phyloP scores from a whole-genome alignment of 2,329 filamentous ascomycete genomes.

The Teratosphaeria nubilosa region DNA sequence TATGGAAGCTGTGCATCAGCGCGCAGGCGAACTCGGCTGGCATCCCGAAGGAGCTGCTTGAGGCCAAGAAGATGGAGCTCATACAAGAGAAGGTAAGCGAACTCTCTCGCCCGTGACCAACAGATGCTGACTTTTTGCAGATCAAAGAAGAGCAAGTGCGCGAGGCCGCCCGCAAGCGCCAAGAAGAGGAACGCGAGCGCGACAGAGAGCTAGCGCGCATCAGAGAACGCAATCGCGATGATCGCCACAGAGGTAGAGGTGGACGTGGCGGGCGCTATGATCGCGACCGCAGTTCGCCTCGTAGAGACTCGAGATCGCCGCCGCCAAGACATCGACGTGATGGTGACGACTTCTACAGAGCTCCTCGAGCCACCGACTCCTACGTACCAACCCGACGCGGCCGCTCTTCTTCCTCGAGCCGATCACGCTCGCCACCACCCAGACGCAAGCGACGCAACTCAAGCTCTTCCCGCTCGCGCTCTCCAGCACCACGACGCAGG shows the following conservation, averaged over 20 bases:
- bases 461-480: constrained; percentile 18
- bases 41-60: constrained; percentile 85
- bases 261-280: constrained; percentile 34
- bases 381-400: constrained; percentile 42
- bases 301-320: constrained; percentile 42
- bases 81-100: constrained; percentile 77
- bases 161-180: constrained; percentile 60
- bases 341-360: constrained; percentile 34
- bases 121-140: constrained; percentile 35
- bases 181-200: constrained; percentile 57
- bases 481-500: constrained; percentile 17
- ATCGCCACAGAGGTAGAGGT: constrained; percentile 34
- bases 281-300: constrained; percentile 38
- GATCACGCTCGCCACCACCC: constrained; percentile 14
- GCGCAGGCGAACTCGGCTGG: constrained; percentile 81
- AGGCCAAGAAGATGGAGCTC: constrained; percentile 91
- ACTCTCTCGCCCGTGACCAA: not conserved
- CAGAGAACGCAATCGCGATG: constrained; percentile 51
- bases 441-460: constrained; percentile 20
- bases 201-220: constrained; percentile 44
- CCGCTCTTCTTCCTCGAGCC: constrained; percentile 18
- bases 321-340: constrained; percentile 39
- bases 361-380: constrained; percentile 44
- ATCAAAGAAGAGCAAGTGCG: constrained; percentile 73
- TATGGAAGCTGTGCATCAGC: constrained; percentile 86